A percentile compares a stretch with the other conserved stretches of the same genome.
These are phyloP conservation scores for Aspergillus hortae DNA, from an alignment of 2,329 filamentous ascomycete species.

Conservation along the genomic window DNA sequence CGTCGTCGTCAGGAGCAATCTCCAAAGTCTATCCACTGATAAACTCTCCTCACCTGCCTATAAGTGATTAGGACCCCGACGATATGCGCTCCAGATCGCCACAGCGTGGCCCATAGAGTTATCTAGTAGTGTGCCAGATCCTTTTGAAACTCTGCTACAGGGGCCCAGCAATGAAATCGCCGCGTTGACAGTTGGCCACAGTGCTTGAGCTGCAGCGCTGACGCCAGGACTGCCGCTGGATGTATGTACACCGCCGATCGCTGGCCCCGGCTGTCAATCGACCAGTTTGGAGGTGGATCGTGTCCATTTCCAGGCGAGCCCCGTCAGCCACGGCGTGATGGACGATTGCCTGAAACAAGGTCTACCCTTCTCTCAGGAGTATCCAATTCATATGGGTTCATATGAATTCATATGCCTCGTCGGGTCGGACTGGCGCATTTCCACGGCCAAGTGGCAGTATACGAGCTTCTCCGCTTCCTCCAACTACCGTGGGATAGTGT, in stretches of 20 bases:
- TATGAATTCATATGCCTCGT: not conserved
- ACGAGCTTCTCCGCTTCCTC: too few relatives aligned
- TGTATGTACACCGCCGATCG: conserved; percentile 5
- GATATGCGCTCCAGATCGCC: not conserved
- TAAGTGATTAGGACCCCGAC: not conserved
- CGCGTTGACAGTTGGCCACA: conserved; percentile 5
- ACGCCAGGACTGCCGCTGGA: conserved; percentile 7
- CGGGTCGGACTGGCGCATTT: not conserved
- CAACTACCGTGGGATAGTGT: not conserved
- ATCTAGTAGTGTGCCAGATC: conserved; percentile 10
- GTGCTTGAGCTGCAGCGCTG: conserved; percentile 6
- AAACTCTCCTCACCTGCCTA: not conserved
- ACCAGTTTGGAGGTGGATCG: not conserved
- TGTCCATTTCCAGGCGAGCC: too few relatives aligned
- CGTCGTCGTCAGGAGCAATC: not conserved
- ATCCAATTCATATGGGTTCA: too few relatives aligned
- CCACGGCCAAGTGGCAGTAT: too few relatives aligned
- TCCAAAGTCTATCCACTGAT: not conserved
- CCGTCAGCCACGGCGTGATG: too few relatives aligned
- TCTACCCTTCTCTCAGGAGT: too few relatives aligned
- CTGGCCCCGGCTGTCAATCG: not conserved
- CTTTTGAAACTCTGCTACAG: conserved; percentile 5
- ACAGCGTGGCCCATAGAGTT: conserved; percentile 2
- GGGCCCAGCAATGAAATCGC: conserved; percentile 8
- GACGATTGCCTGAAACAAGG: too few relatives aligned